These are phyloP conservation scores for Lichtheimia hyalospora DNA, from an alignment of 371 early-diverging fungal genomes.

Conservation along the genomic window DNA sequence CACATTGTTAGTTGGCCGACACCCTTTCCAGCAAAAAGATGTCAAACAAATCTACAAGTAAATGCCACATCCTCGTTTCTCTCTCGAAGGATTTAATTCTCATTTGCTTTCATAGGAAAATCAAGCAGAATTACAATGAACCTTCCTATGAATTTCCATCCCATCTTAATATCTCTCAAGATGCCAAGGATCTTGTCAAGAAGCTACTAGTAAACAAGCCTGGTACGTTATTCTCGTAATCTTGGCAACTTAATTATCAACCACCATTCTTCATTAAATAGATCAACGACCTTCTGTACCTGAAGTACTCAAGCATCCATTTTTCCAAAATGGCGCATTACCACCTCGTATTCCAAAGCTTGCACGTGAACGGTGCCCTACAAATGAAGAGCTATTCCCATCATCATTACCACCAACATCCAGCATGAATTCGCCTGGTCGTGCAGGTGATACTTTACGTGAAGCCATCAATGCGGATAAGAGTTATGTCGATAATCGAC, in stretches of 20 bases:
- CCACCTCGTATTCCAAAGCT: constrained; percentile 36
- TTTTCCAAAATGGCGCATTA: constrained; percentile 41
- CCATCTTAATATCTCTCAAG: constrained; percentile 61
- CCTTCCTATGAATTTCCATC: constrained; percentile 78
- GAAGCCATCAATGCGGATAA: constrained; percentile 15
- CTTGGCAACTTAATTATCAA: neutral
- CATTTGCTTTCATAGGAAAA: constrained; percentile 2
- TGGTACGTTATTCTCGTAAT: constrained; percentile 27
- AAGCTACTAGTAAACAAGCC: constrained; percentile 82
- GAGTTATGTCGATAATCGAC: constrained; percentile 16
- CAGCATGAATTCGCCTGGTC: constrained; percentile 14
- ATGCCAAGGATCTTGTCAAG: constrained; percentile 78
- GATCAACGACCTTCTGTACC: constrained; percentile 45
- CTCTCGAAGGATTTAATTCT: neutral
- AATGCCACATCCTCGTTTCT: neutral
- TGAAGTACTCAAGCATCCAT: constrained; percentile 40
- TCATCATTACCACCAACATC: constrained; percentile 1
- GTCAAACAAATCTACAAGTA: constrained; percentile 84
- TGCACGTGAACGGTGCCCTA: constrained; percentile 30
- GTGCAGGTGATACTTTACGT: constrained; percentile 17
- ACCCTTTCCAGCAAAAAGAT: constrained; percentile 94
- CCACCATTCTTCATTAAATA: constrained; percentile 5
- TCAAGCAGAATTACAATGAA: constrained; percentile 75
- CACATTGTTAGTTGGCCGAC: constrained; percentile 91
- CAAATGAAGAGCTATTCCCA: constrained; percentile 14